These are phyloP conservation scores for Zizania palustris DNA, from an alignment of 202 grass and related monocot genomes.

Conservation along the genomic window DNA sequence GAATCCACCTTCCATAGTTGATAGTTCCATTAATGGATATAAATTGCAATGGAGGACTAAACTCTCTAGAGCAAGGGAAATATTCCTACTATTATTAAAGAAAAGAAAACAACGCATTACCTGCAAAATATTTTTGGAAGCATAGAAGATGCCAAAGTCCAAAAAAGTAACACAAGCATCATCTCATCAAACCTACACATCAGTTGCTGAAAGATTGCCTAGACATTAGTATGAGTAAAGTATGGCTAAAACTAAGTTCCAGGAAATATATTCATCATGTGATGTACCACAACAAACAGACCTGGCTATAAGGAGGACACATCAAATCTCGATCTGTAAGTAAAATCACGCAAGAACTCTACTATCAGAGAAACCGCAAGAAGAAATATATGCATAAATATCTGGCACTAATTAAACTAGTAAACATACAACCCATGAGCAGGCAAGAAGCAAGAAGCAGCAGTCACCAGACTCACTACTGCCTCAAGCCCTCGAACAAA, in stretches of 20 bases:
- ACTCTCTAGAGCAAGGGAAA: slow-evolving; percentile 29
- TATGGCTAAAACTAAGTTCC: not conserved
- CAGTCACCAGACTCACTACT: not conserved
- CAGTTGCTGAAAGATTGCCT: no score
- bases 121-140: not conserved
- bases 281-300: not conserved
- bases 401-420: not conserved
- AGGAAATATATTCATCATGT: not conserved
- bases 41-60: slow-evolving; percentile 25
- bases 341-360: slow-evolving; percentile 15
- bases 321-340: slow-evolving; percentile 7
- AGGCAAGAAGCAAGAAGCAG: slow-evolving; percentile 32
- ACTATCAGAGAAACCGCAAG: not conserved
- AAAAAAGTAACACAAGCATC: slow-evolving; percentile 29
- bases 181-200: slow-evolving; percentile 15
- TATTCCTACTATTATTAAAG: slow-evolving; percentile 33
- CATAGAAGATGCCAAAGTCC: slow-evolving; percentile 7
- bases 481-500: slow-evolving; percentile 18
- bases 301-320: not conserved
- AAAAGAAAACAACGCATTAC: slow-evolving; percentile 15
- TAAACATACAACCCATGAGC: not conserved
- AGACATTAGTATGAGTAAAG: slow-evolving; percentile 3
- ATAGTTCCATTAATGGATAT: slow-evolving; percentile 40
- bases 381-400: not conserved
- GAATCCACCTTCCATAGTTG: slow-evolving; percentile 35